Evolutionary conservation across 2,329 filamentous ascomycete genomes (phyloP).

Genomic region (Claviceps sp.): DNA sequence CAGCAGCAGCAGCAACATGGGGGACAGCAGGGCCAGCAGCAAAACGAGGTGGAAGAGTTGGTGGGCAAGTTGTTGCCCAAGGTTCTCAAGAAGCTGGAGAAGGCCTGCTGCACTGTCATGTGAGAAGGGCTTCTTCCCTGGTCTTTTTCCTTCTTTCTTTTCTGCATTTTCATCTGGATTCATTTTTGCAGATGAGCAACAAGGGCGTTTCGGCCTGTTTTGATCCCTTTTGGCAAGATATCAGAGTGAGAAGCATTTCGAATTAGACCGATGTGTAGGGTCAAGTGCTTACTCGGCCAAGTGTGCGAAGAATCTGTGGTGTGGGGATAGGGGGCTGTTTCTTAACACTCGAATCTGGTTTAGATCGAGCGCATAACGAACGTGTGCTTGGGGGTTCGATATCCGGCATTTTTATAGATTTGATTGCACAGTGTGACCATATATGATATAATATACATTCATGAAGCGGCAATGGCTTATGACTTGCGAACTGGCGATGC

Average conservation of each 20-base stretch:
- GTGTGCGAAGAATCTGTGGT: too few relatives aligned
- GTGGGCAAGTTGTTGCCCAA: slow-evolving; percentile 47
- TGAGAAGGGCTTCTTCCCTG: slow-evolving; percentile 21
- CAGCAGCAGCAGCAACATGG: slow-evolving; percentile 12
- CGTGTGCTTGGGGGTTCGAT: too few relatives aligned
- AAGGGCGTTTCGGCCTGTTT: neutral
- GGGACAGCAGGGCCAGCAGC: slow-evolving; percentile 29
- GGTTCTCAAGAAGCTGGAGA: slow-evolving; percentile 51
- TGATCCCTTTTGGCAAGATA: neutral
- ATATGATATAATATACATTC: too few relatives aligned
- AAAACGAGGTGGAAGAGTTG: slow-evolving; percentile 44
- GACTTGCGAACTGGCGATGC: too few relatives aligned
- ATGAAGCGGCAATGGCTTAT: too few relatives aligned
- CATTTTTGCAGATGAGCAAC: neutral
- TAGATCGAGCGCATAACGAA: too few relatives aligned
- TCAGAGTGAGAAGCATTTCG: neutral
- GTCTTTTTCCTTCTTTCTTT: neutral
- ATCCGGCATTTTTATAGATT: too few relatives aligned
- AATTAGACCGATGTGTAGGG: too few relatives aligned
- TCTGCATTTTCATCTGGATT: neutral
- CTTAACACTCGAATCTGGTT: too few relatives aligned
- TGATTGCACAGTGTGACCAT: too few relatives aligned
- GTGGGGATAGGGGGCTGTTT: too few relatives aligned
- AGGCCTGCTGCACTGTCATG: slow-evolving; percentile 64
- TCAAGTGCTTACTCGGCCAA: too few relatives aligned